Evolutionary conservation across 352 stramenopile genomes (phyloP).

Genomic region (Phytophthora palmivora): DNA sequence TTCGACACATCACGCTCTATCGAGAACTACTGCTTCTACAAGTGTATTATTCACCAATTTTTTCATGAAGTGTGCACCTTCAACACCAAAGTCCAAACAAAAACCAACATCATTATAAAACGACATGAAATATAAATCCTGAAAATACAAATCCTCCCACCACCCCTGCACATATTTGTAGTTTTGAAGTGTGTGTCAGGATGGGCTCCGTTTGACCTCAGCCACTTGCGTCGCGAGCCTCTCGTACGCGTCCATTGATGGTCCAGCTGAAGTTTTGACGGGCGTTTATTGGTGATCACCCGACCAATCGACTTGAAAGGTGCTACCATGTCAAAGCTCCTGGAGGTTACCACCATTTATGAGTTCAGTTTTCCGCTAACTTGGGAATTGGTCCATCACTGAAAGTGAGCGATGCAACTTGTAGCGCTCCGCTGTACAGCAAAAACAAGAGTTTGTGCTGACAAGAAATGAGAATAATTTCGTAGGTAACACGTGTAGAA

Average conservation of each 20-base stretch:
- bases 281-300: conserved; percentile 20
- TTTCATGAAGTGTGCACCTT: too few species aligned
- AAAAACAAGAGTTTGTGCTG: conserved; percentile 8
- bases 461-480: too few species aligned
- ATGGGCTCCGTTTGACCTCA: too few species aligned
- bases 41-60: too few species aligned
- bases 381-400: conserved; percentile 6
- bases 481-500: too few species aligned
- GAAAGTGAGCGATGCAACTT: conserved; percentile 11
- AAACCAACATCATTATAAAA: too few species aligned
- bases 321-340: conserved; percentile 6
- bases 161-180: too few species aligned
- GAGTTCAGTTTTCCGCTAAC: conserved; percentile 2
- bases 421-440: conserved; percentile 7
- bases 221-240: conserved; percentile 9
- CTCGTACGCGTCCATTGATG: conserved; percentile 10
- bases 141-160: too few species aligned
- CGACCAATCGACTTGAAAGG: conserved; percentile 3
- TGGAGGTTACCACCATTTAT: conserved; percentile 5
- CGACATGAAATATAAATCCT: too few species aligned
- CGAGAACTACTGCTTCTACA: too few species aligned
- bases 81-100: too few species aligned
- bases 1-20: not conserved
- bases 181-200: too few species aligned
- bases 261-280: conserved; percentile 8